Percentiles rank a stretch among this genome's conserved stretches.
Conservation (phyloP, 2,329 filamentous ascomycete species). For the Ophiostoma sp. region DNA sequence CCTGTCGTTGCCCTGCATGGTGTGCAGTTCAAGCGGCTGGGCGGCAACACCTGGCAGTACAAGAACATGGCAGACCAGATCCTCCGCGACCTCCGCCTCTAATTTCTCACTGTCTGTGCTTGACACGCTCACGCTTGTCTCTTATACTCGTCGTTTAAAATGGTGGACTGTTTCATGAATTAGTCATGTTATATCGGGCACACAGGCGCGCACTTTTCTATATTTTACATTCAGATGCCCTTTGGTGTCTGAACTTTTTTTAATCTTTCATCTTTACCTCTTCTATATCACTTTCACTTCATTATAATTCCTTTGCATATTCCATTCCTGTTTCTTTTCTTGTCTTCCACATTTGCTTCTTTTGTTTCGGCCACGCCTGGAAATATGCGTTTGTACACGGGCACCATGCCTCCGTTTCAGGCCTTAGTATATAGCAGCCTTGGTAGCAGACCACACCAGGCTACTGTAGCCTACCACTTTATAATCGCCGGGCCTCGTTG, state of each 20-base stretch:
- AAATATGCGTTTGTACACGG: neutral
- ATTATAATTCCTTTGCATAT: neutral
- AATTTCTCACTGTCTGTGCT: conserved; percentile 29
- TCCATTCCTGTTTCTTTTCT: neutral
- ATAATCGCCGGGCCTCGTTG: neutral
- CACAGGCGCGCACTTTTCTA: neutral
- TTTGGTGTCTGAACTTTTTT: neutral
- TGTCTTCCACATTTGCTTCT: neutral
- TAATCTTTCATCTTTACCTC: neutral
- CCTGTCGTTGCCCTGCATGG: conserved; percentile 88
- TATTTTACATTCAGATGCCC: neutral
- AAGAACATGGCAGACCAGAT: conserved; percentile 98
- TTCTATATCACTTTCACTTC: neutral
- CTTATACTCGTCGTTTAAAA: neutral
- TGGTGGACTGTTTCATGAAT: conserved; percentile 6
- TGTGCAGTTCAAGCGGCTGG: conserved; percentile 95
- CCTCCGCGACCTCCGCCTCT: conserved; percentile 77
- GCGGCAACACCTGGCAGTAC: conserved; percentile 96
- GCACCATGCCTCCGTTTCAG: too few relatives aligned
- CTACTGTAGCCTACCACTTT: too few relatives aligned
- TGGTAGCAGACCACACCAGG: neutral
- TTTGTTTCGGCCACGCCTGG: neutral
- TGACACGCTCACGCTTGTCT: neutral
- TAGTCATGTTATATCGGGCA: neutral
- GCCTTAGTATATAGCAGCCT: neutral